Evolutionary conservation across 2,329 filamentous ascomycete species (phyloP), one percentile per base, ranked within the genome.

Genomic region (Talaromyces sp.): DNA sequence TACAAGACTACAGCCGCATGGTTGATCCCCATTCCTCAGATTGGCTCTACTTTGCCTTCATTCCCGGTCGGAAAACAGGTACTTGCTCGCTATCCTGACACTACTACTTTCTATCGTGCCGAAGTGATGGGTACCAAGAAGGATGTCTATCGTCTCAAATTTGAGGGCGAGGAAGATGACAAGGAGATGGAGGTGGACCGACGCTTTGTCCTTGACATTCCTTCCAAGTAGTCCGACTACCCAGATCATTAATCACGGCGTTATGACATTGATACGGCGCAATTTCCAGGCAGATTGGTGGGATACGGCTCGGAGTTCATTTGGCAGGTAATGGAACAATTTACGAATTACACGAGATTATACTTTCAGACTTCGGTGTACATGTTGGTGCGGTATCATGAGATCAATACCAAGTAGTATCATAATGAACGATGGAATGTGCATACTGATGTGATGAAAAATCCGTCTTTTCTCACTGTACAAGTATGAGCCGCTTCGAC

Each of bases 61-160:
- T 87, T 85, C 69, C 72, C 82, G 8, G 79, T 85, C 45, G 89
- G 90, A 52, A 91, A 89, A 73, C 86, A 87, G 54, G 91, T 94
- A 9, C 81, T 94, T 65, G 91, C 91, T 0, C 81, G 92, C 65
- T 95, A 95, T 72, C 91, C 91, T 0, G 89, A 92, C 70, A 94
- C 91, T 0, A 93, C 91, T 1, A 93, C 90, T 0, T 94, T 95
- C 71, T 95, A 95, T 75, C 89, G 90, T 74, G 91, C 91, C 1
- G 90, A 93, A 70, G 91, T 94, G 9, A 90, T 91, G 78, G 88
- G 88, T 41, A 86, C 82, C 81, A 89, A 79, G 71, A 84, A 82
- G 68, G 80, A 81, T 54, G 75, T 76, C 62, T 83, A 81, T 67
- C 74, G 78, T 64, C 80, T 94, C 68, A 88, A 91, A 68, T 94